Evolutionary conservation across 2,329 filamentous ascomycete genomes (phyloP), one percentile per base, ranked within the genome.

Genomic region (Talaromyces atroroseus): DNA sequence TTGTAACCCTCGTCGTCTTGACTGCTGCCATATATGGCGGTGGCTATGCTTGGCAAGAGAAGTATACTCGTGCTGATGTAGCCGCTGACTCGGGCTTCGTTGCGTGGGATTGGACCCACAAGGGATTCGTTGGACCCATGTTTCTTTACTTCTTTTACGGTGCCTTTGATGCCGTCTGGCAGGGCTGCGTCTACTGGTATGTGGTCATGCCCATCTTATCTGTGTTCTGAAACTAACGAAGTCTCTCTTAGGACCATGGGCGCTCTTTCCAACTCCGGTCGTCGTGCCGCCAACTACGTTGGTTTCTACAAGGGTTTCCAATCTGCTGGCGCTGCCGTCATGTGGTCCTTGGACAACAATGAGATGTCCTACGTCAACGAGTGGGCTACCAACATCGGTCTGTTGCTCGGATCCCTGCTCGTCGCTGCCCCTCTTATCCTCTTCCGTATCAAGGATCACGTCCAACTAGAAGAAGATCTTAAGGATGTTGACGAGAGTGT

Each of bases 251-350:
- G 85, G 85, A 89, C 86, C 76, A 94, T 95, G 86, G 90, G 90
- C 53, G 82, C 90, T 14, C 79, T 95, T 50, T 90, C 88, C 71
- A 95, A 95, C 81, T 92, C 90, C 59, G 84, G 88, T 60, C 88
- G 90, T 71, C 90, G 88, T 72, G 83, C 89, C 20, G 90, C 90
- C 74, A 92, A 94, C 78, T 85, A 90, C 64, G 86, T 89, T 50
- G 90, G 88, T 61, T 89, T 87, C 78, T 91, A 90, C 81, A 90
- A 90, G 76, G 85, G 85, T 59, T 87, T 92, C 63, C 88, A 92
- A 73, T 90, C 87, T 11, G 88, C 87, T 46, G 89, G 88, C 63
- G 84, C 83, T 5, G 88, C 86, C 60, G 81, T 92, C 64, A 88
- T 86, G 56, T 58, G 56, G 56, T 48, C 47, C 44, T 34, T 58